These are phyloP conservation scores for Deinandra increscens DNA, from an alignment of 129 eudicot species.

Conservation along the genomic window DNA sequence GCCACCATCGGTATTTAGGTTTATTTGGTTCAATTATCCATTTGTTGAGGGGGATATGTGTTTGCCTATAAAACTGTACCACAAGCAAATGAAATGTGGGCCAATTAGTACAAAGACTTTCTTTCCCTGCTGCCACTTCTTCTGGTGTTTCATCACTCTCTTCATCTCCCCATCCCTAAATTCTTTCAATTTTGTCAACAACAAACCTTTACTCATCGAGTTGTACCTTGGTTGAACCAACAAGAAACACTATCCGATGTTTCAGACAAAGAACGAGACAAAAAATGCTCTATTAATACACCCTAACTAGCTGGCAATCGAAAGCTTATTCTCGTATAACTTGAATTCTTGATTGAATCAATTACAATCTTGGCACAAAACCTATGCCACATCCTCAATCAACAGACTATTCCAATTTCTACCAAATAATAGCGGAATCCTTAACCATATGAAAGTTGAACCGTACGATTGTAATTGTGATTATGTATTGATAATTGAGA, in stretches of 20 bases:
- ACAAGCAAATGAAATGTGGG: not conserved
- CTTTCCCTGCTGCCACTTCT: not conserved
- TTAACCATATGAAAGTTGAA: not conserved
- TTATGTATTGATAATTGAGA: too few species aligned
- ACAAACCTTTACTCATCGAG: not conserved
- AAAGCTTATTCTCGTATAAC: too few species aligned
- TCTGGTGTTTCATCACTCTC: not conserved
- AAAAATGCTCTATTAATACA: not conserved
- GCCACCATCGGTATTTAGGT: not conserved
- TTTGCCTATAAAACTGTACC: not conserved
- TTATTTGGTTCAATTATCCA: too few species aligned
- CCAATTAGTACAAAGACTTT: not conserved
- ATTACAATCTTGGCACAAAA: constrained; percentile 3
- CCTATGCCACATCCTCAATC: constrained; percentile 16
- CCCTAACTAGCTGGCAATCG: not conserved
- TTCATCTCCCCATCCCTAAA: not conserved
- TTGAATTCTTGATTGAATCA: not conserved
- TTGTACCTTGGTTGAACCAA: constrained; percentile 10
- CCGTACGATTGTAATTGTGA: too few species aligned
- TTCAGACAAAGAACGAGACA: not conserved
- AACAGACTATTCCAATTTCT: not conserved
- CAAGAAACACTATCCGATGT: not conserved
- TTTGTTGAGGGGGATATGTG: not conserved
- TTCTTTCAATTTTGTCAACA: not conserved
- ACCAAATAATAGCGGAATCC: not conserved